phyloP scores from a whole-genome alignment of 768 basidiomycete species.

The Psilocybe azurescens region DNA sequence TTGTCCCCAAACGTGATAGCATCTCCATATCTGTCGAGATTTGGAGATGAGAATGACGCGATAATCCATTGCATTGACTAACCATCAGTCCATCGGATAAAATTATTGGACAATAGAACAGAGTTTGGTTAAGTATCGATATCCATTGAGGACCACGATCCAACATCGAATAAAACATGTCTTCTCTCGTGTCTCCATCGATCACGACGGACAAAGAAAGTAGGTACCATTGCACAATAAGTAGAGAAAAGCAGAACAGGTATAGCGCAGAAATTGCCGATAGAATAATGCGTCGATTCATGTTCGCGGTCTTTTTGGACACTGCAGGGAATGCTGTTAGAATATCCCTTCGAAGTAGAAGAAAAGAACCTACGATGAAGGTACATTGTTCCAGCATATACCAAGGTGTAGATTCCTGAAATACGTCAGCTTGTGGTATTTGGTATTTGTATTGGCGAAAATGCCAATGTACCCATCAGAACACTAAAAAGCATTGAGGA shows the following conservation, averaged over 20 bases:
- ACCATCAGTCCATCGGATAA: background rate
- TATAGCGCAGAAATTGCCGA: background rate
- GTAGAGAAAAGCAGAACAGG: background rate
- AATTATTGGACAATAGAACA: background rate
- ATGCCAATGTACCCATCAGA: background rate
- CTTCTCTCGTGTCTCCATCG: background rate
- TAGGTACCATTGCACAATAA: background rate
- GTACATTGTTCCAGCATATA: background rate
- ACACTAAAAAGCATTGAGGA: background rate
- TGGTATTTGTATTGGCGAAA: background rate
- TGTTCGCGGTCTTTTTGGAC: background rate
- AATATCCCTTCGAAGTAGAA: background rate
- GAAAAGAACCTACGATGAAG: background rate
- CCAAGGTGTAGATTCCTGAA: background rate
- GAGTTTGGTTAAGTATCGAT: background rate
- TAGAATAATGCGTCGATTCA: background rate
- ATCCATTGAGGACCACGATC: background rate
- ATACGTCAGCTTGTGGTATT: background rate
- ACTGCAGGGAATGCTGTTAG: background rate
- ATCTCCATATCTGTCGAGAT: constrained; percentile 21
- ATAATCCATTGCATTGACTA: background rate
- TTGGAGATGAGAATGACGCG: background rate
- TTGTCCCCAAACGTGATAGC: background rate
- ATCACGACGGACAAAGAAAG: background rate
- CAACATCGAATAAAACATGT: background rate